Evolutionary conservation across 2,329 filamentous ascomycete genomes (phyloP), one percentile per base, ranked within the genome.

Genomic region (Knoxdaviesia proteae): DNA sequence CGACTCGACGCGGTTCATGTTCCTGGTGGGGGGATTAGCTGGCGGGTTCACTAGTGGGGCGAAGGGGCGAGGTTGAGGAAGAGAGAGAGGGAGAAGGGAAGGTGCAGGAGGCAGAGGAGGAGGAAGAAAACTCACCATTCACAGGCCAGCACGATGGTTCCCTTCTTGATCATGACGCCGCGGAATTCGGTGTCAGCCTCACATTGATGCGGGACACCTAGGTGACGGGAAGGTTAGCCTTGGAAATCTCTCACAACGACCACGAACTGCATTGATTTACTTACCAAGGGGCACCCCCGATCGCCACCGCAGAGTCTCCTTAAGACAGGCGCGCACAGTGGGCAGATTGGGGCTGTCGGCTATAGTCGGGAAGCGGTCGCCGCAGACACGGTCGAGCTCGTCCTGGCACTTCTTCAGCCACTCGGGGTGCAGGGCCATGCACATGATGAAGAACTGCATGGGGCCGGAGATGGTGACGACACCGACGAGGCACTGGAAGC

Each of bases 251-350:
- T 39, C 7, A 41, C n/a, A 9, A 20, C 20, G 2, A 20, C 20
- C 20, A 20, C 20, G 3, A 36, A 31, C 32, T 31, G 6, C 38
- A 38, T 30, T 2, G 33, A 6, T 29, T 36, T 46, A 53, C 57
- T 49, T 48, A 63, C 64, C 64, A 4, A 69, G 57, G 7, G 69
- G 68, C 5, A 73, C 67, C 34, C 68, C 63, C 5, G 69, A 71
- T 42, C 68, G 59, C 70, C 70, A 74, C 38, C 71, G 58, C n/a
- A 72, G 52, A 9, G 67, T 69, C 54, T 76, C 71, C 53, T 74
- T 72, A 31, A 74, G 55, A 37, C 68, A 68, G 1, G 70, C 70
- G 10, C 69, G 58, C 7, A 74, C 61, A 0, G 60, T 68, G 1
- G 71, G 70, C 20, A 75, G 54, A 10, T 63, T 54, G 2, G 64